Base-by-base conservation (phyloP, 805 yeast species). In the Maudiozyma turicensis region DNA sequence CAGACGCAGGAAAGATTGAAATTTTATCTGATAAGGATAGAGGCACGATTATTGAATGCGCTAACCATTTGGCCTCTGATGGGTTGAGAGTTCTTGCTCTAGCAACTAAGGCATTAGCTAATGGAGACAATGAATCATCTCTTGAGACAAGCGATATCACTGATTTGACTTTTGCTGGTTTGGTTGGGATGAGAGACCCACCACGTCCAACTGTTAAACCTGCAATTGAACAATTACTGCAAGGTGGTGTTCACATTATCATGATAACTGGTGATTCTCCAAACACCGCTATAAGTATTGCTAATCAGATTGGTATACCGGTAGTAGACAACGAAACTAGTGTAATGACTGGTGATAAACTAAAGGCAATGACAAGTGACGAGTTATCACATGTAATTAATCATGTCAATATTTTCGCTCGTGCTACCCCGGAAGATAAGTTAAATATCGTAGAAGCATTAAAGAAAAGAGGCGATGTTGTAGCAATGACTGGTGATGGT, bases 401-500 rank as follows among this genome's bases (percentile, higher is more conserved):
- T 52, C 79, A 81, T 56, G 95, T 91, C 34, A 82, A 91, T 31
- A 86, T 89, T 6, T 89, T 90, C 73, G 96, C 96, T 5, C 80
- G 97, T 72, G 89, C 96, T 6, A 83, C 96, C 0, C 97, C 97
- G 0, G 95, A 88, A 64, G 96, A 90, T 67, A 90, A 90, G 63
- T 83, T 90, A 52, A 76, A 85, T 52, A 90, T 90, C 65, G 95
- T 90, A 34, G 80, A 84, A 61, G 96, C 96, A 0, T 73, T 90
- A 54, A 95, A 90, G 65, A 77, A 78, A 64, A 78, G 95, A 64
- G 96, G 96, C 44, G 95, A 91, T 66, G 81, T 91, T 53, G 98
- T 91, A 47, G 99, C 97, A 28, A 90, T 91, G 96, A 90, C 98
- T 14, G 99, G 99, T 57, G 98, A 90, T 69, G 98, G 98, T 69